phyloP scores from a whole-genome alignment of 495 filamentous ascomycete genomes.

The Aspergillus saccharolyticus region DNA sequence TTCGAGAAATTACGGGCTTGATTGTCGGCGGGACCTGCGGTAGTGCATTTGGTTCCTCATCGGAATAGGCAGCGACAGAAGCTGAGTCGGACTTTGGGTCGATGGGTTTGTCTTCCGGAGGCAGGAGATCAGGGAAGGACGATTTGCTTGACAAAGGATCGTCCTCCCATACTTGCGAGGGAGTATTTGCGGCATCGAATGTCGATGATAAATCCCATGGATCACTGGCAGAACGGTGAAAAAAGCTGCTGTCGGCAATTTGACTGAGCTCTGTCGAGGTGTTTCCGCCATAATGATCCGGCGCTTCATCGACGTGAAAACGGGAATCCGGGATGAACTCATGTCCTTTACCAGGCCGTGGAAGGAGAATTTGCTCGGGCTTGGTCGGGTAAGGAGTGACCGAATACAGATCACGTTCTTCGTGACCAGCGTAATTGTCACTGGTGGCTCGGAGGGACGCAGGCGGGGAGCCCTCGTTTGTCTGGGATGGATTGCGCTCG shows the following conservation, averaged over 20 bases:
- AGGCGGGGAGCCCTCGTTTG: slow-evolving; percentile 39
- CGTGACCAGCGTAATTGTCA: slow-evolving; percentile 29
- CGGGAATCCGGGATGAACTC: slow-evolving; percentile 34
- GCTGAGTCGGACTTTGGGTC: slow-evolving; percentile 19
- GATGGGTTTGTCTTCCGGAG: slow-evolving; percentile 22
- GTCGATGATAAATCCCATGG: slow-evolving; percentile 42
- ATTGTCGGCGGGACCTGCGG: slow-evolving; percentile 38
- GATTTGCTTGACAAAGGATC: slow-evolving; percentile 42
- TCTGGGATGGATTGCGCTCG: slow-evolving; percentile 50
- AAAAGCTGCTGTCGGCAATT: slow-evolving; percentile 25
- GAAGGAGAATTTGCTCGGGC: slow-evolving; percentile 47
- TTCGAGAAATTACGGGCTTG: slow-evolving; percentile 35
- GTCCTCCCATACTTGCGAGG: slow-evolving; percentile 43
- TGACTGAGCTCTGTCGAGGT: slow-evolving; percentile 28
- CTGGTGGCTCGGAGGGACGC: slow-evolving; percentile 33
- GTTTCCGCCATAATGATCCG: slow-evolving; percentile 18
- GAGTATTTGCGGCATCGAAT: slow-evolving; percentile 36
- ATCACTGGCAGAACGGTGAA: slow-evolving; percentile 30
- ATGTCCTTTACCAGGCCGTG: slow-evolving; percentile 42
- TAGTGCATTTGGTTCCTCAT: slow-evolving; percentile 36
- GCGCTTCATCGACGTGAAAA: slow-evolving; percentile 24
- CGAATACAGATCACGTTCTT: slow-evolving; percentile 39
- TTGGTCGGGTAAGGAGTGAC: slow-evolving; percentile 49
- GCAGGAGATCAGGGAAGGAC: slow-evolving; percentile 30
- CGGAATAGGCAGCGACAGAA: slow-evolving; percentile 30